Evolutionary conservation across 2,329 filamentous ascomycete genomes (phyloP), one percentile per base, ranked within the genome.

Genomic region (Colletotrichum cereale): DNA sequence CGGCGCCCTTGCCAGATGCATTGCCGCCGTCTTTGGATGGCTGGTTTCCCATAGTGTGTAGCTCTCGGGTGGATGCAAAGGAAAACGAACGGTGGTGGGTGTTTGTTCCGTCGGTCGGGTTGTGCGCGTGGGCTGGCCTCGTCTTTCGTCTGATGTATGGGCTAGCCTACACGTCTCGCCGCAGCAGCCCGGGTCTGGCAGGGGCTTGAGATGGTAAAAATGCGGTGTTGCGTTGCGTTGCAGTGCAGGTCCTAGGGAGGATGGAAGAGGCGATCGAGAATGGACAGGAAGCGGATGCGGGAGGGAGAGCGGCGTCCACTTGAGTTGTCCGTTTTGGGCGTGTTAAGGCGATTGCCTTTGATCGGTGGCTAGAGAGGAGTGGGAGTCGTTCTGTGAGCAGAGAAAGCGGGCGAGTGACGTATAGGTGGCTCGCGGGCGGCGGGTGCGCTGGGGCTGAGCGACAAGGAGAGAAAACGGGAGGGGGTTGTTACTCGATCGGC

Each of bases 41-140:
- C 82, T 93, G 90, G 82, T 94, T 95, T 80, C 93, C 93, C 93
- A 95, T 95, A 76, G 73, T 82, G 78, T 82, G 78, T 60, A 60
- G 60, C 40, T 71, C 44, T 57, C 48, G 48, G 31, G 60, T 42
- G 52, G 53, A 60, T 60, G 60, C 50, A 31, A n/a, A 53, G 42
- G 58, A 38, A 56, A 56, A 48, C 52, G 63, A 61, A 61, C 55
- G 50, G 55, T 62, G 44, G 63, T 26, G 24, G 56, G 26, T 42
- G 50, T 21, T 42, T 42, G 60, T 68, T 72, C 38, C 67, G 69
- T 73, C 62, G 63, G 58, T 63, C 47, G 65, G 38, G 50, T 62
- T 47, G 52, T 68, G 52, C 58, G 65, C 65, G 68, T 68, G 52
- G 47, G 69, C 44, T 64, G 58, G 65, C 58, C 69, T 69, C 53